Base-by-base conservation (phyloP, 2,329 filamentous ascomycete genomes). In the Fusarium fracticaudum region DNA sequence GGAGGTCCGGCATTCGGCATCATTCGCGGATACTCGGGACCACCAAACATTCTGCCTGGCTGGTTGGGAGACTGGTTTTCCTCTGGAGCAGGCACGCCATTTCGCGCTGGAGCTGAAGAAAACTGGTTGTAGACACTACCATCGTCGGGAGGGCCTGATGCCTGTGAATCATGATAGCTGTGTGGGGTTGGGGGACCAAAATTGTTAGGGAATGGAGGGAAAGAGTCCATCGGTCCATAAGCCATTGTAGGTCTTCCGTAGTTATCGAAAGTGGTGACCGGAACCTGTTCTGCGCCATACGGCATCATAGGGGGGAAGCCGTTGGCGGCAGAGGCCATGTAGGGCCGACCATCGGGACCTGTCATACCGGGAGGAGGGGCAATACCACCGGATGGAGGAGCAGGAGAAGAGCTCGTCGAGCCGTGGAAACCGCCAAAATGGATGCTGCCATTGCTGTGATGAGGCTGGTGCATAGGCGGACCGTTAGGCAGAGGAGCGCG, bases 161-260 rank as follows among this genome's bases (percentile, higher is more conserved):
- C 86, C 69, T 91, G 90, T 6, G 90, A 91, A 41, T 87, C 89
- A 63, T 90, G 90, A 76, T 90, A 90, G 79, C 89, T 91, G 71
- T 89, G 89, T 8, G 89, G 87, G 5, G 89, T 90, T 3, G 87
- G 86, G 5, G 89, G 87, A 7, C 86, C 87, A 76, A 88, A 88
- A 72, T 81, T 83, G 71, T 80, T 81, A 31, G 78, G 79, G 67
- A 81, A 79, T 7, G 68, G 73, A 53, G 73, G 76, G 63, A 82
- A 82, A 14, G 83, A 75, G 38, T 85, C 83, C 60, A 80, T 72
- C 13, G 80, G 81, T 14, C 78, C 79, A 61, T 80, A 84, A 22
- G 75, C 77, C 67, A 84, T 79, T 8, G 81, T 66, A 14, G 82
- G 83, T 54, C 83, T 79, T 13, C 81, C 84, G 50, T 81, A 85